phyloP scores from a whole-genome alignment of 768 basidiomycete genomes.

The Hygrophorus pudorinus region DNA sequence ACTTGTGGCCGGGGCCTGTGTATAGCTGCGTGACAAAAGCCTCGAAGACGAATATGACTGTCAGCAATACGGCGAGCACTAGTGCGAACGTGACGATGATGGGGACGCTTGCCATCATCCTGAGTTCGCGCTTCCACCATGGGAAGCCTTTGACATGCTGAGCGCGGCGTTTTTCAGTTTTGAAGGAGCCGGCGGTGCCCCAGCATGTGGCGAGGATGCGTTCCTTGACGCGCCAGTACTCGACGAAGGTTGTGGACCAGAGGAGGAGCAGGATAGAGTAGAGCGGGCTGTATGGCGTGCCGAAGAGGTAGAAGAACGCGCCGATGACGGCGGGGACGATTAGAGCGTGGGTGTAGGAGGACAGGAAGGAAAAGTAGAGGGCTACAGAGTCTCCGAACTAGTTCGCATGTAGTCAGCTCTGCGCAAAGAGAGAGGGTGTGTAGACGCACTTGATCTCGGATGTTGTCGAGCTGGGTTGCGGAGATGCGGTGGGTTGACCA shows the following conservation, averaged over 20 bases:
- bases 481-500: constrained; percentile 64
- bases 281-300: constrained; percentile 65
- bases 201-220: constrained; percentile 74
- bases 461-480: constrained; percentile 52
- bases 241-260: constrained; percentile 83
- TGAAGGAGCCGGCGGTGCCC: constrained; percentile 68
- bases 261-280: constrained; percentile 64
- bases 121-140: constrained; percentile 70
- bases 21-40: constrained; percentile 87
- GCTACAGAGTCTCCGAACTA: constrained; percentile 76
- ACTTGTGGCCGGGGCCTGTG: constrained; percentile 72
- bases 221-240: constrained; percentile 87
- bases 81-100: constrained; percentile 66
- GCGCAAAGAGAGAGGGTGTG: neutral
- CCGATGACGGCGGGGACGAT: constrained; percentile 69
- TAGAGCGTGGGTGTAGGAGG: constrained; percentile 74
- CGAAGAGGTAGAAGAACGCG: constrained; percentile 56
- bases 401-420: neutral
- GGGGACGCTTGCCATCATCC: constrained; percentile 60
- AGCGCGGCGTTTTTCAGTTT: constrained; percentile 63
- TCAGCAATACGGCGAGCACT: constrained; percentile 60
- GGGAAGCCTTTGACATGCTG: constrained; percentile 43
- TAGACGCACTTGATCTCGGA: constrained; percentile 59
- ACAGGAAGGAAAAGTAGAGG: constrained; percentile 84
- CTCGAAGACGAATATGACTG: constrained; percentile 78